Base-by-base conservation (phyloP, 2,329 filamentous ascomycete genomes). In the Alternaria sp. region DNA sequence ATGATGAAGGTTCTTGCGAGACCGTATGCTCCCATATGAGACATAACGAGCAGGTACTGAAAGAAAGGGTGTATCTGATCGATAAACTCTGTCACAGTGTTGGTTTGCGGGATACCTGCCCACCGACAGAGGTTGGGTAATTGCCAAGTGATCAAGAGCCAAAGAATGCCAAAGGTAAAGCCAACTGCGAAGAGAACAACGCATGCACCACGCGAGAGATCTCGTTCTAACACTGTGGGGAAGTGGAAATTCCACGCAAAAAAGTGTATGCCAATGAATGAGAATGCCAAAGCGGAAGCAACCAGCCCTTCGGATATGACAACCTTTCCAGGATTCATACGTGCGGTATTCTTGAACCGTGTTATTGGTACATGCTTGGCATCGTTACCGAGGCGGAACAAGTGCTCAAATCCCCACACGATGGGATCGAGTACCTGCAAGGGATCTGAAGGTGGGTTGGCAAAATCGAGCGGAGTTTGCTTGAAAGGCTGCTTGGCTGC, bases 151-250 rank as follows among this genome's bases (percentile, higher is more conserved):
- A n/a, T 25, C 20, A 53, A 15, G 20, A 53, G 2, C 20, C 49
- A 37, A 0, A 41, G 14, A 2, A 9, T 41, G 2, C 30, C 49
- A 1, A 53, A 53, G 5, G 20, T 2, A 7, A 53, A 53, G 2
- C 20, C 49, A 6, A 1, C 1, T 12, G 9, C 20, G 20, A 53
- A 0, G 1, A 53, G 49, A 3, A 12, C 0, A 1, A 53, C 1
- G 8, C 14, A 53, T 2, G 49, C 49, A 14, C 2, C 18, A 1
- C 49, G 49, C 8, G 49, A 53, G 1, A 37, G 2, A 9, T 5
- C 0, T 41, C 3, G 20, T 41, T 53, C 49, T 5, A 53, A 25
- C 0, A 0, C 0, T 2, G 28, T n/a, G 5, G 30, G 49, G 9
- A 14, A 41, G 30, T 9, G 2, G 20, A 53, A 53, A 5, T 41